Percentiles rank a stretch among this genome's conserved stretches.
phyloP scores from a whole-genome alignment of 108 stramenopile genomes.

The Cyclotella choctawhatcheeana region DNA sequence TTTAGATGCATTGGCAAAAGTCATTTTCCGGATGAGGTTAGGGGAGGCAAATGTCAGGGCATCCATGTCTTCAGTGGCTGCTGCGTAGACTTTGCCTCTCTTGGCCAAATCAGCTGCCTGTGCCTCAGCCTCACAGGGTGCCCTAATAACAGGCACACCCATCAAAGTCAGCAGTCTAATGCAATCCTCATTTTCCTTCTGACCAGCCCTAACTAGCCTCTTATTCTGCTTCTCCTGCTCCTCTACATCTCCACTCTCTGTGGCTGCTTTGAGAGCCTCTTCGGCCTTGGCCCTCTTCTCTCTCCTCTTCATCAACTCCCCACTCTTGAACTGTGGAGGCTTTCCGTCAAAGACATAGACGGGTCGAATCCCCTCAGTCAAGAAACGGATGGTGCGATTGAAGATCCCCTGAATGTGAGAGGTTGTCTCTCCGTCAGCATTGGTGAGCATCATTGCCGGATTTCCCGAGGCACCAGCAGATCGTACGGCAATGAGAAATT shows the following conservation, averaged over 20 bases:
- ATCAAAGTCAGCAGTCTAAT: constrained; percentile 86
- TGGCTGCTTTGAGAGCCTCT: constrained; percentile 83
- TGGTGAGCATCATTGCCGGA: constrained; percentile 81
- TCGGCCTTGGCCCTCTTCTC: constrained; percentile 95
- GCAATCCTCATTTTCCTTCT: constrained; percentile 93
- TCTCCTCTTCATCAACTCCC: constrained; percentile 89
- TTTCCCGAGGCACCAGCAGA: constrained; percentile 67
- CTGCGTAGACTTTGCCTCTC: constrained; percentile 93
- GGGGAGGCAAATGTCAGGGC: constrained; percentile 93
- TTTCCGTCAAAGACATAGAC: constrained; percentile 99
- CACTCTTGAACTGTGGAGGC: constrained; percentile 95
- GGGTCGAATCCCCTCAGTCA: constrained; percentile 93
- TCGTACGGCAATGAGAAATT: constrained; percentile 97
- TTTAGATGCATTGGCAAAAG: constrained; percentile 81
- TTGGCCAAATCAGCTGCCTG: constrained; percentile 91
- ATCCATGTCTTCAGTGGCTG: constrained; percentile 99
- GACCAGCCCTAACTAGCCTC: constrained; percentile 84
- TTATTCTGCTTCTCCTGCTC: constrained; percentile 89
- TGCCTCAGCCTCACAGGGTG: constrained; percentile 99
- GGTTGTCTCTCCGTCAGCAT: constrained; percentile 93
- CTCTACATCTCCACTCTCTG: constrained; percentile 86
- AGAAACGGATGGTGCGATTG: constrained; percentile 96
- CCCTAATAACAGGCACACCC: constrained; percentile 95
- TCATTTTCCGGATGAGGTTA: constrained; percentile 33
- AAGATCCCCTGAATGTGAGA: constrained; percentile 99